Conservation (phyloP, 352 stramenopile species). For the Phytophthora boehmeriae region DNA sequence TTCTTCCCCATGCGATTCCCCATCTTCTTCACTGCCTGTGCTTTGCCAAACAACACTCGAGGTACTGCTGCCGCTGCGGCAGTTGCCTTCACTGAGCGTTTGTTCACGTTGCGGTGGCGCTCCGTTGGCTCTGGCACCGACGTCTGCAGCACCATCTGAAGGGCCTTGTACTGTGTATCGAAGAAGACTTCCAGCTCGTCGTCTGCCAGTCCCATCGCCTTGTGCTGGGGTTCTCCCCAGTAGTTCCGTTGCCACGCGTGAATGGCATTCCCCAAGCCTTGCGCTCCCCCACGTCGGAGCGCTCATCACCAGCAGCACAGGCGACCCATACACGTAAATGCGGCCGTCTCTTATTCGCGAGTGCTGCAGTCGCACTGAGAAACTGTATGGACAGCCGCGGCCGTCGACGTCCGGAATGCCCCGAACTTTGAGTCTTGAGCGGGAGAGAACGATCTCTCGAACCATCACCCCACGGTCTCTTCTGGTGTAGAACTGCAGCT, state of each 20-base stretch:
- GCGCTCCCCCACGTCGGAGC: constrained; percentile 79
- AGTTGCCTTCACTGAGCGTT: constrained; percentile 17
- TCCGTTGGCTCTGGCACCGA: constrained; percentile 13
- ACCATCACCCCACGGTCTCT: constrained; percentile 70
- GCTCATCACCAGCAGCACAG: constrained; percentile 62
- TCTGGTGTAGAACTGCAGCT: constrained; percentile 74
- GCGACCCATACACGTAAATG: constrained; percentile 65
- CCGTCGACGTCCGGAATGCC: constrained; percentile 75
- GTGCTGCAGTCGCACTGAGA: constrained; percentile 72
- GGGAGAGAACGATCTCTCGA: constrained; percentile 67
- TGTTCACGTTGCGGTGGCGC: constrained; percentile 21
- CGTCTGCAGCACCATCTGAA: constrained; percentile 56
- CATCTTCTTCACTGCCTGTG: constrained; percentile 66
- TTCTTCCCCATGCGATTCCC: constrained; percentile 71
- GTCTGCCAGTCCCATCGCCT: constrained; percentile 42
- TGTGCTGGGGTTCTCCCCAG: constrained; percentile 81
- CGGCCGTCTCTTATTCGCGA: constrained; percentile 76
- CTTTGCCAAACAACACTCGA: constrained; percentile 54
- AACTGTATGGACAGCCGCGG: constrained; percentile 75
- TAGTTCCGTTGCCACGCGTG: constrained; percentile 89
- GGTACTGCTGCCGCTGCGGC: constrained; percentile 37
- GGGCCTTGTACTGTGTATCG: constrained; percentile 59
- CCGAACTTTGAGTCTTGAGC: constrained; percentile 79
- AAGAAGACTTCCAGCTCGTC: constrained; percentile 82
- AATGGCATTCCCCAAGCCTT: constrained; percentile 88